Conservation (phyloP, 345 rosid genomes). For the Citrus australasica region DNA sequence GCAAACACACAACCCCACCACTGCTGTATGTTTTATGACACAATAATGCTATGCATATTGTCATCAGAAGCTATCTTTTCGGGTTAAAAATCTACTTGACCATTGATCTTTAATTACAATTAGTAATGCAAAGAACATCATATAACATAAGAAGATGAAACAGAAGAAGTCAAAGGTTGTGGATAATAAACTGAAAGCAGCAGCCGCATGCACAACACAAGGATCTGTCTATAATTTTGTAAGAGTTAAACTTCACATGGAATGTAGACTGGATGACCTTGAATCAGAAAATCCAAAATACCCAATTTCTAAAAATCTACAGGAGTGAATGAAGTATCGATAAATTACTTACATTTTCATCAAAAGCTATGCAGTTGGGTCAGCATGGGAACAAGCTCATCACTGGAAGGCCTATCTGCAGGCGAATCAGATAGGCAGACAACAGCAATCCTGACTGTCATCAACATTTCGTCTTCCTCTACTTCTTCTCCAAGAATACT, state of each 20-base stretch:
- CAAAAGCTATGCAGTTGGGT: slow-evolving; percentile 93
- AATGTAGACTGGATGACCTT: slow-evolving; percentile 5
- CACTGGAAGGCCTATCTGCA: slow-evolving; percentile 88
- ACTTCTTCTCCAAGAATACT: slow-evolving; percentile 84
- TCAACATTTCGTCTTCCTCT: slow-evolving; percentile 96
- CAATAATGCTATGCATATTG: slow-evolving; percentile 17
- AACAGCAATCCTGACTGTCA: slow-evolving; percentile 89
- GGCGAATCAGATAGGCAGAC: slow-evolving; percentile 86
- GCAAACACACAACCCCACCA: slow-evolving; percentile 32
- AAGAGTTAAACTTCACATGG: neutral
- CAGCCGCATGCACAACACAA: neutral
- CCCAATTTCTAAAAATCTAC: slow-evolving; percentile 16
- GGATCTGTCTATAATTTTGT: slow-evolving; percentile 4
- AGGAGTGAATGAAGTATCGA: neutral
- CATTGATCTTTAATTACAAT: slow-evolving; percentile 2
- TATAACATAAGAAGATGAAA: neutral
- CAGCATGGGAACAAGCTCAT: slow-evolving; percentile 90
- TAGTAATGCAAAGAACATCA: neutral
- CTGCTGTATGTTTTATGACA: slow-evolving; percentile 24
- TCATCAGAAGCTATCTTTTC: slow-evolving; percentile 8
- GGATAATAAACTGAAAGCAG: neutral
- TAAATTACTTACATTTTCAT: slow-evolving; percentile 30
- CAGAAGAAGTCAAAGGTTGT: neutral
- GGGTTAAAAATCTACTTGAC: slow-evolving; percentile 11
- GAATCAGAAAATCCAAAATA: neutral